Percentiles rank a stretch among this genome's conserved stretches.
Conservation (phyloP, 495 filamentous ascomycete species). For the Oleoguttula mirabilis region DNA sequence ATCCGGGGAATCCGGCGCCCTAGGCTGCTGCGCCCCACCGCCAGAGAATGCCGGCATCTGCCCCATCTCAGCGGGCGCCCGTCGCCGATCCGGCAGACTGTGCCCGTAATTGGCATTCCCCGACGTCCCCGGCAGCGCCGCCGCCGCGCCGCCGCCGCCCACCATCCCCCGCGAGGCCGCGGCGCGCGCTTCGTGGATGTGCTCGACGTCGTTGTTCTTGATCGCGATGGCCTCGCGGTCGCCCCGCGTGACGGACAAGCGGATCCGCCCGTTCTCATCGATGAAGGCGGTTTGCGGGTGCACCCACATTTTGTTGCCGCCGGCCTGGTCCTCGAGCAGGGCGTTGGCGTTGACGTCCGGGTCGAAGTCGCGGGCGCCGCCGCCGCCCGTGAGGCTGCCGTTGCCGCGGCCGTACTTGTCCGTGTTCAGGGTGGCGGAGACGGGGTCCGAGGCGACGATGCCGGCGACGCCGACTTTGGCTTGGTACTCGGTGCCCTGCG, state of each 20-base stretch:
- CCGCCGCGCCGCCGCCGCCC: neutral
- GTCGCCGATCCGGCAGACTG: conserved; percentile 3
- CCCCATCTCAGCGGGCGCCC: too few relatives aligned
- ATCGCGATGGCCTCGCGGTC: conserved; percentile 15
- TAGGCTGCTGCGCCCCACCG: too few relatives aligned
- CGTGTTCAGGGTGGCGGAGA: neutral
- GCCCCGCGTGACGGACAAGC: conserved; percentile 10
- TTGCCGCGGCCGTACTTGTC: neutral
- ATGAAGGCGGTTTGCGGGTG: conserved; percentile 6
- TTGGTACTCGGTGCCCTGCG: conserved; percentile 5
- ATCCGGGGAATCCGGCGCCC: neutral
- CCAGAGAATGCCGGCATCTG: neutral
- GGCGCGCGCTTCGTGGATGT: neutral
- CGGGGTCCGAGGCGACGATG: conserved; percentile 20
- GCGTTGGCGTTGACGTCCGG: conserved; percentile 1
- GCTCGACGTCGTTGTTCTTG: conserved; percentile 1
- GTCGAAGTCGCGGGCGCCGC: neutral
- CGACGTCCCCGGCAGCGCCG: conserved; percentile 3
- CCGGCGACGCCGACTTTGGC: conserved; percentile 27
- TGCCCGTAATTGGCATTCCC: conserved; percentile 5
- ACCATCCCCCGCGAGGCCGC: neutral
- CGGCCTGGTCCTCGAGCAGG: conserved; percentile 12
- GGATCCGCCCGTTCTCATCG: conserved; percentile 13
- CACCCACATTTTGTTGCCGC: conserved; percentile 19
- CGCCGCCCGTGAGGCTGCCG: neutral